A percentile compares a stretch with the other conserved stretches of the same genome.
phyloP scores from a whole-genome alignment of 2,329 filamentous ascomycete species.

The Colletotrichum lentis region DNA sequence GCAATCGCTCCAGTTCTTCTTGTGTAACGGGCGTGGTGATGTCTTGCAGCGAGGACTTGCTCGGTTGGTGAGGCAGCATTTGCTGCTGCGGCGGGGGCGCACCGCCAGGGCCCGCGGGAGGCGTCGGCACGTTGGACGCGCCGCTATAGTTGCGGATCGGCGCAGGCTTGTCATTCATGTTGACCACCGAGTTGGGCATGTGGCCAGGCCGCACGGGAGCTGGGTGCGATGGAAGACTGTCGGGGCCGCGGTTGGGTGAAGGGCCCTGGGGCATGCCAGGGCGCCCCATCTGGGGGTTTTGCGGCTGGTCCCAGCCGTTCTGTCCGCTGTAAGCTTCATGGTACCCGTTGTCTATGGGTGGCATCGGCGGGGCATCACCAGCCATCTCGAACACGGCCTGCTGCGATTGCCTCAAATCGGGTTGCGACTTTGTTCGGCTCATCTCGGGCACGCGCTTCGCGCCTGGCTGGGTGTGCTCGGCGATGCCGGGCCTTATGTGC shows the following conservation, averaged over 20 bases:
- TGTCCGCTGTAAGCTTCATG: constrained; percentile 35
- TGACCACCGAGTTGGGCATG: constrained; percentile 66
- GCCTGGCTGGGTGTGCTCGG: constrained; percentile 57
- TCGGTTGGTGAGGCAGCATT: constrained; percentile 41
- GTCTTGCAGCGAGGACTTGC: constrained; percentile 26
- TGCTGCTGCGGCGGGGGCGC: constrained; percentile 51
- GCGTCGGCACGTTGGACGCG: constrained; percentile 56
- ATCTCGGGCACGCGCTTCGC: constrained; percentile 62
- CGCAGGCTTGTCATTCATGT: constrained; percentile 63
- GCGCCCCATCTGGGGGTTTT: constrained; percentile 31
- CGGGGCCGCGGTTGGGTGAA: constrained; percentile 50
- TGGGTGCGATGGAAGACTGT: constrained; percentile 67
- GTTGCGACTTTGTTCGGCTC: constrained; percentile 71
- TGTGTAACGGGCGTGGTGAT: constrained; percentile 69
- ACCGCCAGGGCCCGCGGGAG: constrained; percentile 41
- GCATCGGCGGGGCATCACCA: constrained; percentile 65
- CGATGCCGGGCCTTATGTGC: constrained; percentile 51
- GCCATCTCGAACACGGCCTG: constrained; percentile 79
- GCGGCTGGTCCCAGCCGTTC: constrained; percentile 36
- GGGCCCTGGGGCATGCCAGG: constrained; percentile 43
- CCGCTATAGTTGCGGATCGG: constrained; percentile 65
- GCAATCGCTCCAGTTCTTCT: constrained; percentile 79
- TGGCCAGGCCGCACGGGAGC: constrained; percentile 69
- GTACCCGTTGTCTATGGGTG: constrained; percentile 50
- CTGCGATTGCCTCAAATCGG: constrained; percentile 69